Evolutionary conservation across 768 basidiomycete species (phyloP), one percentile per base, ranked within the genome.

Genomic region (Suillus occidentalis): DNA sequence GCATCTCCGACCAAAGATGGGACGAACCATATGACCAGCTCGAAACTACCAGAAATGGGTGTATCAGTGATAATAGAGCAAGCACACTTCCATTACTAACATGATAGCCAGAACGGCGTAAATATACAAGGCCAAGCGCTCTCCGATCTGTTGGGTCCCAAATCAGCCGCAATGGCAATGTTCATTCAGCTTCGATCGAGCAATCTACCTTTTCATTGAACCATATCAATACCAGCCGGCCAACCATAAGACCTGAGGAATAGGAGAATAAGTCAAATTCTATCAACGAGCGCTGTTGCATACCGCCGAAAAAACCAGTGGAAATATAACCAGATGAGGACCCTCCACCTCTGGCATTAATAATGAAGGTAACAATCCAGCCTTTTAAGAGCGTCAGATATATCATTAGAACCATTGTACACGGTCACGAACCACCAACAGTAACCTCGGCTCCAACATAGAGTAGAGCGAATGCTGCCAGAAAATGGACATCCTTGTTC

Each of bases 391-490:
- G 36, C 58, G 63, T 55, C 6, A 13, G 25, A 14, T 1, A 25
- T 61, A 36, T 22, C 13, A 7, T 42, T 42, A 42, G 4, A 10
- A 61, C 16, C 3, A 63, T 53, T 10, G 14, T 62, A 22, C 10
- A 55, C 1, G 62, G 53, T 20, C n/a, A 66, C 67, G 50, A 65
- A 80, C 81, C 80, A 66, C 80, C 80, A 12, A 82, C 45, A 9
- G 79, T 79, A 43, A 90, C 88, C 68, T 90, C 89, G 2, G 88
- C 83, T 12, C 89, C 89, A 28, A 90, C 87, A 68, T 90, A 90
- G 0, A 89, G 82, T 12, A 89, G 77, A 61, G 84, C 81, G 69
- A 88, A 91, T 67, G 87, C 76, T 0, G 89, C 87, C 6, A 91
- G 76, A 20, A 86, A 74, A 66, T 90, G 88, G 1, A 90, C 87